Evolutionary conservation across 108 stramenopile species (phyloP).

Genomic region (Skeletonema marinoi): DNA sequence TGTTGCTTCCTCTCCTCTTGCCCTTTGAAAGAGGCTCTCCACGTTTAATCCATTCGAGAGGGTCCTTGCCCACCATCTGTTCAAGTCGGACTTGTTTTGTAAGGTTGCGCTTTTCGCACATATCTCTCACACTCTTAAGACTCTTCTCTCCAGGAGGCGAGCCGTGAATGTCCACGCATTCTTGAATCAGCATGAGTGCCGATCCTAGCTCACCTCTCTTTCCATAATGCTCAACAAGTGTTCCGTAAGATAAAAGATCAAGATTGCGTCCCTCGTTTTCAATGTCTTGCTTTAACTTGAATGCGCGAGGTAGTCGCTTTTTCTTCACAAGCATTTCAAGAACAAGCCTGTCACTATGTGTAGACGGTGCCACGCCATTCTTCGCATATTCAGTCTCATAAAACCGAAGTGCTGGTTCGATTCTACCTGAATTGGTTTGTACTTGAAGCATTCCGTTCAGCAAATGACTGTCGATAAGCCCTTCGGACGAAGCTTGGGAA

Average conservation of each 20-base stretch:
- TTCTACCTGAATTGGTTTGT: constrained; percentile 56
- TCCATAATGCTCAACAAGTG: constrained; percentile 75
- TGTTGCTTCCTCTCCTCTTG: constrained; percentile 54
- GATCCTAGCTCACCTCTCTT: constrained; percentile 71
- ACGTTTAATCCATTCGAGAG: constrained; percentile 72
- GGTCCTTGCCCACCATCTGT: constrained; percentile 75
- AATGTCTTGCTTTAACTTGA: constrained; percentile 65
- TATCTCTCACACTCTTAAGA: constrained; percentile 52
- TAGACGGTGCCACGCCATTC: constrained; percentile 59
- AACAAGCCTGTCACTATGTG: constrained; percentile 79
- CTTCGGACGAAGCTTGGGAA: constrained; percentile 61
- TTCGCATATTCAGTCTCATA: constrained; percentile 62
- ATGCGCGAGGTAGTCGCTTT: constrained; percentile 68
- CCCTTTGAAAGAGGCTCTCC: constrained; percentile 69
- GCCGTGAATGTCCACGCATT: constrained; percentile 73
- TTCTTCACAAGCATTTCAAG: constrained; percentile 82
- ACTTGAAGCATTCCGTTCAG: constrained; percentile 79
- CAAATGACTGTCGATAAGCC: constrained; percentile 64
- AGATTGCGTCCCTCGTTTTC: constrained; percentile 65
- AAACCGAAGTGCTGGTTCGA: constrained; percentile 66
- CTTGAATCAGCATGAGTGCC: constrained; percentile 76
- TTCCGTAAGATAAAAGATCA: constrained; percentile 77
- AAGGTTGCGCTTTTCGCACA: constrained; percentile 52
- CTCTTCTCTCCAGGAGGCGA: constrained; percentile 70
- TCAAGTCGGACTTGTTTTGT: constrained; percentile 53